phyloP scores from a whole-genome alignment of 2,329 filamentous ascomycete species.

The Chaetomium strumarium region DNA sequence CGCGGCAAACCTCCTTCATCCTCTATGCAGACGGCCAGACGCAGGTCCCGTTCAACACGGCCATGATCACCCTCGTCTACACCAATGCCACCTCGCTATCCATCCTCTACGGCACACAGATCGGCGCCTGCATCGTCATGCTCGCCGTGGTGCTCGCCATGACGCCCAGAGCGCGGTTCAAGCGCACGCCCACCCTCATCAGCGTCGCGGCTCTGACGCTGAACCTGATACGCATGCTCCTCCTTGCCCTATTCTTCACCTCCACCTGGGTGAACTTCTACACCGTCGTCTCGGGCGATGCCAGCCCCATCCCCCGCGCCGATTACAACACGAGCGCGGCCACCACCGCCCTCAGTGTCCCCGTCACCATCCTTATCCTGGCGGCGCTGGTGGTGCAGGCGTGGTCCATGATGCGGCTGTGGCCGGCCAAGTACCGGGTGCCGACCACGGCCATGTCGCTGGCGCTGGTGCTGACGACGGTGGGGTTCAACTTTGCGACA shows the following conservation, averaged over 20 bases:
- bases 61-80: constrained; percentile 30
- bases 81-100: constrained; percentile 31
- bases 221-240: constrained; percentile 53
- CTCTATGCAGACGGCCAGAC: constrained; percentile 30
- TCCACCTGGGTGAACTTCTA: constrained; percentile 59
- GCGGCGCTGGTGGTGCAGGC: constrained; percentile 46
- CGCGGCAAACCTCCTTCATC: constrained; percentile 33
- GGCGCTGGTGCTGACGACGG: constrained; percentile 27
- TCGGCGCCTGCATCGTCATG: constrained; percentile 62
- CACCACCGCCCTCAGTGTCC: constrained; percentile 37
- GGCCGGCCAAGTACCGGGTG: constrained; percentile 35
- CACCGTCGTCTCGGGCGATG: constrained; percentile 50
- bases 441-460: constrained; percentile 28
- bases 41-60: constrained; percentile 30
- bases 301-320: constrained; percentile 37
- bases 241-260: constrained; percentile 55
- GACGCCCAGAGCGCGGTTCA: constrained; percentile 60
- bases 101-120: constrained; percentile 56
- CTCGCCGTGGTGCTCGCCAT: constrained; percentile 60
- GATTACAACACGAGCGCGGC: constrained; percentile 36
- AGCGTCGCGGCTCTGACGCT: constrained; percentile 56
- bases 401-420: constrained; percentile 47
- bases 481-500: constrained; percentile 31
- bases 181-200: constrained; percentile 58
- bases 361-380: constrained; percentile 42